Base-by-base conservation (phyloP, 2,329 filamentous ascomycete species). In the Hypoxylon sp. region DNA sequence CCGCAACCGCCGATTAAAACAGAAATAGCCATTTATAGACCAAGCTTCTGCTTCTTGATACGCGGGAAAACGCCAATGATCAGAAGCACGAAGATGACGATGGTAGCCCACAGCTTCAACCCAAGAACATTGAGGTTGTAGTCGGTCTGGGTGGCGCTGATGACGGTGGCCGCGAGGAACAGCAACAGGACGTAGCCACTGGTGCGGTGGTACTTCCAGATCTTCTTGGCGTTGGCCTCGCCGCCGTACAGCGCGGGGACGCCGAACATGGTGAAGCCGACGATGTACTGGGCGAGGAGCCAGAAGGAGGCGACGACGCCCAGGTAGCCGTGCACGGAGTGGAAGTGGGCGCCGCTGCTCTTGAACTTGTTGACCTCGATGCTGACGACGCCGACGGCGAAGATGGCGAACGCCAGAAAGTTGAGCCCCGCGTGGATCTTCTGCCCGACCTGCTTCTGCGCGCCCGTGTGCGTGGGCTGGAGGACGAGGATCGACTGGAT, bases 151-250 rank as follows among this genome's bases (percentile, higher is more conserved):
- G 86, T 90, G 1, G 92, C 90, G 16, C 87, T 86, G 37, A 81
- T 75, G 27, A 96, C 80, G 0, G 92, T 94, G 7, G 82, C 84
- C 55, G 96, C 73, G 55, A 93, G 78, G 63, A 95, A 64, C 40
- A 87, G 66, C 44, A 93, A 73, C 51, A 92, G 75, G 5, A 84
- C 60, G 68, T 99, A 97, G 2, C 93, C 94, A 15, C 78, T 80
- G 44, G 81, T 73, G 20, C 93, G 84, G 70, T 97, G 94, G 65
- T 92, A 96, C 73, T 96, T 97, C 79, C 93, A 97, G 30, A 96
- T 70, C 16, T 78, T 78, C 79, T 92, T 95, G 13, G 91, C 93
- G 2, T 84, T 85, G 17, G 90, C 86, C 57, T 87, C 84, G 47
- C 90, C 85, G 4, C 92, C 92, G 63, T 93, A 95, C 1, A 96